Evolutionary conservation across 352 stramenopile genomes (phyloP).

Genomic region (Pythium sukuiense): DNA sequence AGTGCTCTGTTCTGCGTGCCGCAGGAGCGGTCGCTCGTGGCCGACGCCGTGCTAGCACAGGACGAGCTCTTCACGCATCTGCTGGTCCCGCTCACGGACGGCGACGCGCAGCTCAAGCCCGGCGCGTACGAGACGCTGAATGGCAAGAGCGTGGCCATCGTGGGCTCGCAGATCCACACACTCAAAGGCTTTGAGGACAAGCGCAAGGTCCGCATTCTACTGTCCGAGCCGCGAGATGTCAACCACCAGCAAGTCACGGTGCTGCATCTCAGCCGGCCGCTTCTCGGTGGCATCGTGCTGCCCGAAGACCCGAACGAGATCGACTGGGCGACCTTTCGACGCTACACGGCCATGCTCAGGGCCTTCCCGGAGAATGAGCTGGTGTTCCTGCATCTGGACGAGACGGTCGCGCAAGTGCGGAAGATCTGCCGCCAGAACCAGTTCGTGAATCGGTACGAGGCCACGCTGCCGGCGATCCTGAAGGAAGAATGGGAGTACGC

Average conservation of each 20-base stretch:
- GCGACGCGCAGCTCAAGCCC: slow-evolving; percentile 24
- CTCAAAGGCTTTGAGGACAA: slow-evolving; percentile 46
- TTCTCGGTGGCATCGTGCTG: slow-evolving; percentile 60
- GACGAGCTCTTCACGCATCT: slow-evolving; percentile 61
- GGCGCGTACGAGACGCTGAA: slow-evolving; percentile 72
- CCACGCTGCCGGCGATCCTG: slow-evolving; percentile 45
- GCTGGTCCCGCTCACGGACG: slow-evolving; percentile 33
- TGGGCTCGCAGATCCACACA: slow-evolving; percentile 60
- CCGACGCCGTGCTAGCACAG: slow-evolving; percentile 35
- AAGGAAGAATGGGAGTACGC: slow-evolving; percentile 56
- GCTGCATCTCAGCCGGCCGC: slow-evolving; percentile 68
- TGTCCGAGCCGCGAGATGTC: slow-evolving; percentile 63
- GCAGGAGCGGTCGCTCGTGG: slow-evolving; percentile 57
- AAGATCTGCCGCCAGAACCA: slow-evolving; percentile 54
- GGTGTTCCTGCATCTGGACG: slow-evolving; percentile 67
- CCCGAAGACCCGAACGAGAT: slow-evolving; percentile 76
- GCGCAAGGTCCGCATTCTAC: slow-evolving; percentile 67
- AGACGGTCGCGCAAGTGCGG: slow-evolving; percentile 59
- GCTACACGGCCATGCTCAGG: slow-evolving; percentile 75
- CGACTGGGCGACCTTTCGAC: slow-evolving; percentile 66
- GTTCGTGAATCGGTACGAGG: slow-evolving; percentile 44
- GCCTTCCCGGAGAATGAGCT: slow-evolving; percentile 75
- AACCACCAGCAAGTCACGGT: slow-evolving; percentile 56
- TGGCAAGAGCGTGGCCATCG: slow-evolving; percentile 52
- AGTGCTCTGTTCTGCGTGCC: slow-evolving; percentile 69